Percentiles rank a stretch among this genome's conserved stretches.
Evolutionary conservation across 768 basidiomycete genomes (phyloP).

Genomic region (Suillus hirtellus): DNA sequence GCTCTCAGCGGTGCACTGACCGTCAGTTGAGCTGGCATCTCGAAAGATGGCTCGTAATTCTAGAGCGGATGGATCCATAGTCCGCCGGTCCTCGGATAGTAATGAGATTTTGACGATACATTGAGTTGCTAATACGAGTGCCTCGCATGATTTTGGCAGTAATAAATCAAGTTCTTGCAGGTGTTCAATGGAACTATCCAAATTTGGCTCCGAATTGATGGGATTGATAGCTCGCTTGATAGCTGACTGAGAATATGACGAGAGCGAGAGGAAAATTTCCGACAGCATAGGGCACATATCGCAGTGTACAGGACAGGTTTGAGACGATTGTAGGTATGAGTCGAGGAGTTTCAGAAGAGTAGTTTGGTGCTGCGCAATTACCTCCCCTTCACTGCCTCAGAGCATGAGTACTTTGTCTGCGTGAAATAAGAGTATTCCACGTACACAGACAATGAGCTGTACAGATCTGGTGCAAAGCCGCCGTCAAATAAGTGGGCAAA

Average conservation of each 20-base stretch:
- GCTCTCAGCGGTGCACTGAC: constrained; percentile 51
- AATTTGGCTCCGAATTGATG: constrained; percentile 13
- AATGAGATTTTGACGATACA: constrained; percentile 68
- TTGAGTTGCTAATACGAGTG: constrained; percentile 74
- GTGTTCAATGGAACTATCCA: constrained; percentile 6
- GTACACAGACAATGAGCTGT: constrained; percentile 60
- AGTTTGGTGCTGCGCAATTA: constrained; percentile 82
- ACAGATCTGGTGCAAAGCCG: constrained; percentile 60
- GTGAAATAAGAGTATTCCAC: constrained; percentile 22
- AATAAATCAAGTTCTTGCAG: constrained; percentile 60
- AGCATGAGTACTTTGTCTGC: constrained; percentile 17
- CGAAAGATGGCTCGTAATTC: constrained; percentile 43
- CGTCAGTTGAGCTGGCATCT: constrained; percentile 39
- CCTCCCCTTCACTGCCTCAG: constrained; percentile 57
- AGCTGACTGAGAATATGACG: constrained; percentile 55
- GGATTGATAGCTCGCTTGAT: constrained; percentile 48
- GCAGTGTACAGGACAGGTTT: constrained; percentile 37
- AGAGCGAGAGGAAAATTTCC: constrained; percentile 60
- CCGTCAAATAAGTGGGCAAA: constrained; percentile 63
- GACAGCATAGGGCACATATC: constrained; percentile 60
- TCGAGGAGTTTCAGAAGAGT: constrained; percentile 87
- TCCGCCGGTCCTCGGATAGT: constrained; percentile 36
- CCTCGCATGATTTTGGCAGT: constrained; percentile 80
- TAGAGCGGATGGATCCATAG: constrained; percentile 10
- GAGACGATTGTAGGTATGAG: constrained; percentile 69